Evolutionary conservation across 257 asterid species (phyloP).

Genomic region (Anisodus tanguticus): DNA sequence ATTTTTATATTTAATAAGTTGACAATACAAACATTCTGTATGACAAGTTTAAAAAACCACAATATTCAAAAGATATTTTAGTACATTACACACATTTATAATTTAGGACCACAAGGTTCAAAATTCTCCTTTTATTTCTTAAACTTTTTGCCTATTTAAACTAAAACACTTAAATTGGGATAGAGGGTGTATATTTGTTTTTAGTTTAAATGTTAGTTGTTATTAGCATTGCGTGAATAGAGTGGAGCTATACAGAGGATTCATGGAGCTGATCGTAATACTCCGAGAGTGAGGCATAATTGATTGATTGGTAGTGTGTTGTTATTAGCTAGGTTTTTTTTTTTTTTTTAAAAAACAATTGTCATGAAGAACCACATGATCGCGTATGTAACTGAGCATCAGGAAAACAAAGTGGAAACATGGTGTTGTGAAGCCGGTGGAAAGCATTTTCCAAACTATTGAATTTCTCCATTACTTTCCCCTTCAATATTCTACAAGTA

Average conservation of each 20-base stretch:
- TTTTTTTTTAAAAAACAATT: neutral
- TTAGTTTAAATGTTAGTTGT: neutral
- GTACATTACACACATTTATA: too few species aligned
- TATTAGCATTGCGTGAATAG: neutral
- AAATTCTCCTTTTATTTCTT: too few species aligned
- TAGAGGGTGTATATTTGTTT: neutral
- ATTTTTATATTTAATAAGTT: too few species aligned
- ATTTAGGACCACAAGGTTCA: too few species aligned
- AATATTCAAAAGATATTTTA: too few species aligned
- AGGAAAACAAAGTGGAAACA: conserved; percentile 5
- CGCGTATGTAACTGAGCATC: neutral
- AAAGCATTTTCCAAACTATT: neutral
- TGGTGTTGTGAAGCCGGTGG: neutral
- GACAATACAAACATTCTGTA: too few species aligned
- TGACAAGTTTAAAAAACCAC: too few species aligned
- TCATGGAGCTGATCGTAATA: neutral
- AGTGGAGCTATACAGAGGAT: neutral
- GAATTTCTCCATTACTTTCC: neutral
- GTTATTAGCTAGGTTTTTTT: neutral
- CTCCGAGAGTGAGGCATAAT: neutral
- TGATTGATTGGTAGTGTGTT: neutral
- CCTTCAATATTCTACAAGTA: neutral
- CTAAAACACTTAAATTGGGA: too few species aligned
- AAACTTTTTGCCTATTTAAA: too few species aligned
- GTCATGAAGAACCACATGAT: conserved; percentile 34